Percentiles rank a stretch among this genome's conserved stretches.
Evolutionary conservation across 2,329 filamentous ascomycete genomes (phyloP).

Genomic region (Fusarium fracticaudum): DNA sequence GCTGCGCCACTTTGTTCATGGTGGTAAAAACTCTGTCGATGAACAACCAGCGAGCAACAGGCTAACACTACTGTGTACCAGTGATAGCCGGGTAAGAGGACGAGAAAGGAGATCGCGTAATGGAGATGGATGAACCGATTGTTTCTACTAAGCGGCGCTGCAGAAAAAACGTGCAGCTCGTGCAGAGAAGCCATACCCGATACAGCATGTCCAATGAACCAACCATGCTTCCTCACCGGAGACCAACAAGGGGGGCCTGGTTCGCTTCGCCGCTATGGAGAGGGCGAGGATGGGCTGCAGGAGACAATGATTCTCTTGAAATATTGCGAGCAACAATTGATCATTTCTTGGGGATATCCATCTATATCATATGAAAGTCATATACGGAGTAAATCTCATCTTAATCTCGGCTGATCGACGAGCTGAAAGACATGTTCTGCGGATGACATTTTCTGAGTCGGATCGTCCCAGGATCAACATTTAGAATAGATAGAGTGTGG

Average conservation of each 20-base stretch:
- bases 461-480: slow-evolving; percentile 12
- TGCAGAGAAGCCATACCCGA: slow-evolving; percentile 38
- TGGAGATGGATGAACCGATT: background rate
- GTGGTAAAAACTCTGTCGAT: background rate
- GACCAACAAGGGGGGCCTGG: slow-evolving; percentile 11
- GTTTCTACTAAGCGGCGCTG: slow-evolving; percentile 5
- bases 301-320: background rate
- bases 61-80: background rate
- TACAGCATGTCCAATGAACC: slow-evolving; percentile 40
- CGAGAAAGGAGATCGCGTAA: slow-evolving; percentile 36
- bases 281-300: slow-evolving; percentile 1
- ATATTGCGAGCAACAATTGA: background rate
- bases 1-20: background rate
- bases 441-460: slow-evolving; percentile 9
- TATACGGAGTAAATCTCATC: background rate
- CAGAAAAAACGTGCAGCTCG: slow-evolving; percentile 8
- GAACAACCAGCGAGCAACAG: background rate
- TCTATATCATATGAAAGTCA: background rate
- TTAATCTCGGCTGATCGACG: slow-evolving; percentile 21
- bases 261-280: slow-evolving; percentile 17
- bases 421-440: background rate
- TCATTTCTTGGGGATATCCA: background rate
- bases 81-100: slow-evolving; percentile 15
- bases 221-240: slow-evolving; percentile 34
- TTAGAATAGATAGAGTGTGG: slow-evolving; percentile 17